Evolutionary conservation across 208 protist genomes (phyloP), one percentile per base, ranked within the genome.

Genomic region (Crithidia brevicula): DNA sequence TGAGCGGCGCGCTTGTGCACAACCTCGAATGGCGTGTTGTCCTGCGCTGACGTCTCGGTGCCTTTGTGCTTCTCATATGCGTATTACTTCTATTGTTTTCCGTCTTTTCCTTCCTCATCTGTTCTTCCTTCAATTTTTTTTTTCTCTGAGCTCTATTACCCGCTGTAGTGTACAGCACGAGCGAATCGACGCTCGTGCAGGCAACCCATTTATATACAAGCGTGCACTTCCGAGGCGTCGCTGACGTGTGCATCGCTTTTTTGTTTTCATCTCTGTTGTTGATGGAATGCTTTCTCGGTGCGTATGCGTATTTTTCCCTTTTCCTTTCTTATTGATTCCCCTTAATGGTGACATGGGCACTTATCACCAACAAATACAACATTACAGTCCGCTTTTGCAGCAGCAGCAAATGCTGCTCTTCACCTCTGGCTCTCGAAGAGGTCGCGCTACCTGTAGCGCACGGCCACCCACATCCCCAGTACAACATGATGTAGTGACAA

Each of bases 261-360:
- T 49, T 20, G 13, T n/a, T n/a, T n/a, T n/a, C 28, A 33, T 33
- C 59, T 60, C 20, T 59, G 42, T 42, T 3, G 40, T 23, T 40
- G 23, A 16, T 5, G 7, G 15, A 3, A 13, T 20, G n/a, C 6
- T 28, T 36, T 20, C 9, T 50, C 49, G 3, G 33, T 66, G 30
- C 25, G 7, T 47, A 40, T 36, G 6, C 51, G n/a, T 1, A n/a
- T 22, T 49, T 47, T 6, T 3, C 3, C 46, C 11, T 40, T 40
- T 57, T 40, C 28, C 16, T 30, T 46, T 53, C 23, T 28, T 66
- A 15, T 23, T 28, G n/a, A 51, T 56, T n/a, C 30, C 46, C 57
- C 23, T 58, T 22, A 27, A 6, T 20, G 53, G 53, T 46, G 53
- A 31, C 53, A 33, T 60, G 53, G 53, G 53, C 53, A 23, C 46